Evolutionary conservation across 2,329 filamentous ascomycete genomes (phyloP).

Genomic region (Fusarium fracticaudum): DNA sequence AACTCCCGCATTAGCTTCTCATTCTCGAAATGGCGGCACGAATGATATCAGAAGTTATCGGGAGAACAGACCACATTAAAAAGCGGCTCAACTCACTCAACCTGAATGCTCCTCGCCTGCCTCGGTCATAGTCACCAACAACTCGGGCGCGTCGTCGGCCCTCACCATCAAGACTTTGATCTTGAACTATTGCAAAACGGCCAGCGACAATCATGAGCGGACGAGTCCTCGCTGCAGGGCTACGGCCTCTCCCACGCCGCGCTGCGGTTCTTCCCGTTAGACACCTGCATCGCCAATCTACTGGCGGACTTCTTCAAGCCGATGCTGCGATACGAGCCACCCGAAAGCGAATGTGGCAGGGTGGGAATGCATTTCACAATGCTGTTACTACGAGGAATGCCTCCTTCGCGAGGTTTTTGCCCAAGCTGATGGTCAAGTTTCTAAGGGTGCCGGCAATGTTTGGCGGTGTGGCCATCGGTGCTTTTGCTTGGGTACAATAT

Average conservation of each 20-base stretch:
- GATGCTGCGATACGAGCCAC: slow-evolving; percentile 70
- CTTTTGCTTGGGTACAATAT: slow-evolving; percentile 93
- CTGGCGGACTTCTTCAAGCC: slow-evolving; percentile 74
- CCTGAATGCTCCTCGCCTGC: slow-evolving; percentile 33
- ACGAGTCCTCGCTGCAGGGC: slow-evolving; percentile 71
- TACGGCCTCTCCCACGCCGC: slow-evolving; percentile 73
- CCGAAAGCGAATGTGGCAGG: slow-evolving; percentile 76
- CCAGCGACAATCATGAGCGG: slow-evolving; percentile 47
- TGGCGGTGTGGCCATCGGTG: slow-evolving; percentile 86
- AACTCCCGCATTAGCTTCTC: slow-evolving; percentile 28
- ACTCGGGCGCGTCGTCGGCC: slow-evolving; percentile 40
- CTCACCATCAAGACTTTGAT: slow-evolving; percentile 30
- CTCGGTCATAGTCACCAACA: slow-evolving; percentile 28
- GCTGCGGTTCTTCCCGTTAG: slow-evolving; percentile 65
- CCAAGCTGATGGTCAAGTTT: slow-evolving; percentile 91
- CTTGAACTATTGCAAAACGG: slow-evolving; percentile 27
- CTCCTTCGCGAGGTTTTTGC: slow-evolving; percentile 74
- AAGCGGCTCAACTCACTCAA: slow-evolving; percentile 19
- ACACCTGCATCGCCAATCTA: slow-evolving; percentile 72
- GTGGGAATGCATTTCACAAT: slow-evolving; percentile 87
- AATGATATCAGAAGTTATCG: slow-evolving; percentile 36
- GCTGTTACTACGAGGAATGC: slow-evolving; percentile 70
- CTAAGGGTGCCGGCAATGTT: slow-evolving; percentile 89
- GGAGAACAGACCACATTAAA: slow-evolving; percentile 28
- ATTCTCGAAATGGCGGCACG: slow-evolving; percentile 33